These are phyloP conservation scores for Pythium rhizo-oryzae DNA, from an alignment of 352 stramenopile genomes.

Conservation along the genomic window DNA sequence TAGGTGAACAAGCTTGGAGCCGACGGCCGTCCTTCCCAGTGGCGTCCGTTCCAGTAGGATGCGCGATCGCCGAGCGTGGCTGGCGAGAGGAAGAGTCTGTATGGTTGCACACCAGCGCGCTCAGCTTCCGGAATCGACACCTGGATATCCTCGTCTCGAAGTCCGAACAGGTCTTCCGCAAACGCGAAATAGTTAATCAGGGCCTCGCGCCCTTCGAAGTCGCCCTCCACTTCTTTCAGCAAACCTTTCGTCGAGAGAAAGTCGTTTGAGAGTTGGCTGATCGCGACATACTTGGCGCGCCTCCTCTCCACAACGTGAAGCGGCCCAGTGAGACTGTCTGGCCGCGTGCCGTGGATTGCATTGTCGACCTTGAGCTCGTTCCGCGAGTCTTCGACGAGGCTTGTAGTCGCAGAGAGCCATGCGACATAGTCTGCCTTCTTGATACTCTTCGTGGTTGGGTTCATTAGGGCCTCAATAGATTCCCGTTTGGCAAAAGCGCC, in stretches of 20 bases:
- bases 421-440: conserved; percentile 47
- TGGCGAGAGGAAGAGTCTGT: conserved; percentile 53
- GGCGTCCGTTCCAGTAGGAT: conserved; percentile 81
- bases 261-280: conserved; percentile 91
- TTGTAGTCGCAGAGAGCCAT: conserved; percentile 72
- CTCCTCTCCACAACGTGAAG: conserved; percentile 88
- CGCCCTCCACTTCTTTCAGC: conserved; percentile 72
- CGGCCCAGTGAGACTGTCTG: conserved; percentile 92
- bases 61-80: conserved; percentile 50
- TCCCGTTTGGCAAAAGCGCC: conserved; percentile 45
- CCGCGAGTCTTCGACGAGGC: conserved; percentile 51
- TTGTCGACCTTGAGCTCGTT: conserved; percentile 92
- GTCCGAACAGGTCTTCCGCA: conserved; percentile 68
- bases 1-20: conserved; percentile 76
- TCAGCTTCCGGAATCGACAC: conserved; percentile 19
- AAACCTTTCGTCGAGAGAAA: conserved; percentile 83
- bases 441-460: conserved; percentile 41
- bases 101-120: conserved; percentile 33
- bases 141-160: conserved; percentile 51
- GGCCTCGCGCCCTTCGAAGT: conserved; percentile 78
- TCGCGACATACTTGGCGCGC: conserved; percentile 94
- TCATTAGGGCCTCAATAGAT: conserved; percentile 46
- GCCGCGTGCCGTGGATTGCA: conserved; percentile 88
- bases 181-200: conserved; percentile 77
- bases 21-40: conserved; percentile 75